These are phyloP conservation scores for Abortiporus biennis DNA, from an alignment of 1,284 basidiomycete species.

Conservation along the genomic window DNA sequence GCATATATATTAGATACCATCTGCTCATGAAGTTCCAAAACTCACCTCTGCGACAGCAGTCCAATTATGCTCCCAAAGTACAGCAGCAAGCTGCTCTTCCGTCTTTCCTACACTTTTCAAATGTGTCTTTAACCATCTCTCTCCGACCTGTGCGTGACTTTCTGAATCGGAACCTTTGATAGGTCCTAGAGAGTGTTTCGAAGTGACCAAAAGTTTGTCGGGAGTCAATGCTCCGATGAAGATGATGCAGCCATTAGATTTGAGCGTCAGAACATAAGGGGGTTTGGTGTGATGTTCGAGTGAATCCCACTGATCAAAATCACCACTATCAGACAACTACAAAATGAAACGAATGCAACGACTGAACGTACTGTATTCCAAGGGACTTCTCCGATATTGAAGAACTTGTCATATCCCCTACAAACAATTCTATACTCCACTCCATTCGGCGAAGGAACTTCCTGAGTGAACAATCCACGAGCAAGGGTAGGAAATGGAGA, in stretches of 20 bases:
- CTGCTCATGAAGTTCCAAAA: conserved; percentile 6
- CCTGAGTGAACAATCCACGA: conserved; percentile 76
- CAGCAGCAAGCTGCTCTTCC: conserved; percentile 67
- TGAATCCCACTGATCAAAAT: conserved; percentile 69
- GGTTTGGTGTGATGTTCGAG: conserved; percentile 68
- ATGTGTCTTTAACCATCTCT: conserved; percentile 79
- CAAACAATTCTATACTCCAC: conserved; percentile 70
- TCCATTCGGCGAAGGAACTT: conserved; percentile 28
- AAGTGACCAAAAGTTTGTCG: conserved; percentile 77
- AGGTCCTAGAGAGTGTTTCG: conserved; percentile 85
- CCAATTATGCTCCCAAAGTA: conserved; percentile 80
- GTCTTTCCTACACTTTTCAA: conserved; percentile 60
- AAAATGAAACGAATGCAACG: no score
- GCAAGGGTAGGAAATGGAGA: conserved; percentile 91
- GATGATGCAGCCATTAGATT: conserved; percentile 98
- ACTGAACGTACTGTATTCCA: conserved; percentile 84
- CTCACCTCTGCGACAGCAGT: conserved; percentile 89
- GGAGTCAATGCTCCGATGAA: conserved; percentile 87
- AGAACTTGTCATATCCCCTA: conserved; percentile 98
- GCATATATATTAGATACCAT: not conserved
- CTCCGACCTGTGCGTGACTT: conserved; percentile 77
- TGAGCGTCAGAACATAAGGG: conserved; percentile 88
- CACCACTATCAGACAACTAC: no score
- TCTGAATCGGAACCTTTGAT: conserved; percentile 24
- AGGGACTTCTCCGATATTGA: conserved; percentile 93